Evolutionary conservation across 2,329 filamentous ascomycete species (phyloP).

Genomic region (Fonsecaea nubica): DNA sequence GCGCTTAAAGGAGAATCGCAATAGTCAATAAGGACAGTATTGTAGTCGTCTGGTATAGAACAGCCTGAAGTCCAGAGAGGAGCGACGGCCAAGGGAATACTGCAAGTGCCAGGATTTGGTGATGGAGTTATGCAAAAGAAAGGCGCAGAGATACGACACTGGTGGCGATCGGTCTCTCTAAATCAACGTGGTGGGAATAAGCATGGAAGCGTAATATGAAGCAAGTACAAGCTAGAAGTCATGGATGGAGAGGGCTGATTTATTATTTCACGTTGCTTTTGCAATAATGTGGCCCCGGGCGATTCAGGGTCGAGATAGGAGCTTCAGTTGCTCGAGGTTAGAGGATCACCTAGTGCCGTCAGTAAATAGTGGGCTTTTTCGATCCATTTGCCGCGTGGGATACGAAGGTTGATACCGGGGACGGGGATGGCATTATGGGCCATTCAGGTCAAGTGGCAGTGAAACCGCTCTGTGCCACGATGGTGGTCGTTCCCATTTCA

Average conservation of each 20-base stretch:
- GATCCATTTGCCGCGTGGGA: conserved; percentile 26
- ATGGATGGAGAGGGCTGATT: conserved; percentile 18
- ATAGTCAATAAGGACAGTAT: not conserved
- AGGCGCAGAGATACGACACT: not conserved
- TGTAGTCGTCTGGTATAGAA: not conserved
- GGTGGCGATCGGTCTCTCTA: not conserved
- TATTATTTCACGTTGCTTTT: conserved; percentile 15
- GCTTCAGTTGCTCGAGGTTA: conserved; percentile 9
- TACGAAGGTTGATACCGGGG: conserved; percentile 24
- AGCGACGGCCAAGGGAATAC: not conserved
- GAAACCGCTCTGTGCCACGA: conserved; percentile 17
- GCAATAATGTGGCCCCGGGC: conserved; percentile 4
- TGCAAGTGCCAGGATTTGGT: not conserved
- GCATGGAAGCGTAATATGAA: conserved; percentile 8
- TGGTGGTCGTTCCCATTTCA: conserved; percentile 9
- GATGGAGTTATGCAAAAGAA: not conserved
- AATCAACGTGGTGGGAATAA: conserved; percentile 5
- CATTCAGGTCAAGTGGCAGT: conserved; percentile 15
- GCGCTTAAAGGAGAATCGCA: not conserved
- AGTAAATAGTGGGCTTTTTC: not conserved
- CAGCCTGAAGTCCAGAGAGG: not conserved
- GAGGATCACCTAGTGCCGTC: conserved; percentile 9
- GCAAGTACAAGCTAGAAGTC: conserved; percentile 7
- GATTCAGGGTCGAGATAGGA: conserved; percentile 19
- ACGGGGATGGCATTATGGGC: conserved; percentile 13